Conservation (phyloP, 805 yeast species). For the Jamesozyma hellenica region DNA sequence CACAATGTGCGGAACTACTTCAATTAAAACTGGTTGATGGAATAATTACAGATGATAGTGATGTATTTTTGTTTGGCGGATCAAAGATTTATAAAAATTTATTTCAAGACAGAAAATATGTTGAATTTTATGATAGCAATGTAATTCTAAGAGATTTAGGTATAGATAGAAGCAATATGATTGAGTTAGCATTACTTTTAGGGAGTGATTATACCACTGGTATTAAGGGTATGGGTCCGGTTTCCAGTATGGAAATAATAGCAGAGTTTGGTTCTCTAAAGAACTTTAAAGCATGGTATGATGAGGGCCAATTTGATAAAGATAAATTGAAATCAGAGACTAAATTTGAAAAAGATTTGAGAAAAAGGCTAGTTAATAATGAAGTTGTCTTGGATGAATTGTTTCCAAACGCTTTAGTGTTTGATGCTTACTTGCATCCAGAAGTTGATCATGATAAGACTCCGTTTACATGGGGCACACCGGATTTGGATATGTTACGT, state of each 20-base stretch:
- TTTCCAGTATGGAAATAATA: slow-evolving; percentile 76
- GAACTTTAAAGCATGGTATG: slow-evolving; percentile 34
- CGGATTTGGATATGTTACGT: slow-evolving; percentile 72
- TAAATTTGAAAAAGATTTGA: slow-evolving; percentile 46
- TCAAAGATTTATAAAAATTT: slow-evolving; percentile 74
- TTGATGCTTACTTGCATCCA: slow-evolving; percentile 67
- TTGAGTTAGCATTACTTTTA: slow-evolving; percentile 70
- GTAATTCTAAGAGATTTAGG: slow-evolving; percentile 59
- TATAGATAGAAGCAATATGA: slow-evolving; percentile 50
- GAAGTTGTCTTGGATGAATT: slow-evolving; percentile 46
- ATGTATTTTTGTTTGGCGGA: slow-evolving; percentile 91
- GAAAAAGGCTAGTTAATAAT: slow-evolving; percentile 44
- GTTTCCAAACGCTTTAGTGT: slow-evolving; percentile 64
- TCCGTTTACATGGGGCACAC: slow-evolving; percentile 80
- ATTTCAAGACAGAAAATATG: slow-evolving; percentile 88
- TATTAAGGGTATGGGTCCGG: slow-evolving; percentile 87
- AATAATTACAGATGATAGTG: slow-evolving; percentile 93
- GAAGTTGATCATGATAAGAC: slow-evolving; percentile 77
- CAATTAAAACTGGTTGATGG: slow-evolving; percentile 79
- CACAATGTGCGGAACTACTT: slow-evolving; percentile 83
- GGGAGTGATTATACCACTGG: slow-evolving; percentile 98
- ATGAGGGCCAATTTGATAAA: slow-evolving; percentile 33
- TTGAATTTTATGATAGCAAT: slow-evolving; percentile 62
- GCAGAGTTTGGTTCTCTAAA: slow-evolving; percentile 61
- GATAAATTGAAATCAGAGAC: slow-evolving; percentile 34